Conservation (phyloP, 2,329 filamentous ascomycete species). For the Monosporascus ibericus region DNA sequence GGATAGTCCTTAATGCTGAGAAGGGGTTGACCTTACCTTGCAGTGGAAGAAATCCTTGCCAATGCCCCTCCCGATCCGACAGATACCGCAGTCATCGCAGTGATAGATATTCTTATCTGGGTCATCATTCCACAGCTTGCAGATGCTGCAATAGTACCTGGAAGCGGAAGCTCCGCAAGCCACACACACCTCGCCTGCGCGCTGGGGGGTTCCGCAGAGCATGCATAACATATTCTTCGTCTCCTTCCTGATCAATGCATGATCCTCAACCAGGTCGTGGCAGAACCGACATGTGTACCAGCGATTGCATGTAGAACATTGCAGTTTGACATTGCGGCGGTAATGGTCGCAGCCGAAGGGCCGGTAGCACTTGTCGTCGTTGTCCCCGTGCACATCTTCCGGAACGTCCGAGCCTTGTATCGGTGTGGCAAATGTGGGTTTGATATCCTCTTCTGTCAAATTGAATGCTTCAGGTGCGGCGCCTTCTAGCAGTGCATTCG, state of each 20-base stretch:
- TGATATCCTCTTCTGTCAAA: slow-evolving; percentile 55
- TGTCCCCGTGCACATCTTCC: slow-evolving; percentile 41
- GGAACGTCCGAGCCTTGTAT: slow-evolving; percentile 35
- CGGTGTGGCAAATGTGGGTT: slow-evolving; percentile 59
- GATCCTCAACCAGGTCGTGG: slow-evolving; percentile 77
- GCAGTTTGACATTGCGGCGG: slow-evolving; percentile 89
- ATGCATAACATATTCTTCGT: slow-evolving; percentile 98
- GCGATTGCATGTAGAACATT: slow-evolving; percentile 80
- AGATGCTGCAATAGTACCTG: slow-evolving; percentile 88
- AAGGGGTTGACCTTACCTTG: slow-evolving; percentile 56
- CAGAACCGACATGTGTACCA: slow-evolving; percentile 97
- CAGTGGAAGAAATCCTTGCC: slow-evolving; percentile 98
- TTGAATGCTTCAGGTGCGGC: slow-evolving; percentile 37
- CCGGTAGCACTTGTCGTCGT: slow-evolving; percentile 29
- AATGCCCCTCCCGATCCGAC: slow-evolving; percentile 79
- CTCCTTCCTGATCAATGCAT: slow-evolving; percentile 70
- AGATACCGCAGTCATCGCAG: slow-evolving; percentile 93
- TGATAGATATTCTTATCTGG: slow-evolving; percentile 89
- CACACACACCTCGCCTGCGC: slow-evolving; percentile 70
- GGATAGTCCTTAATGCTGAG: not conserved
- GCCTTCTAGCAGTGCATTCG: slow-evolving; percentile 37
- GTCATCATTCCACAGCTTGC: slow-evolving; percentile 96
- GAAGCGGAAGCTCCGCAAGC: slow-evolving; percentile 73
- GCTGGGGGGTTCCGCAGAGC: slow-evolving; percentile 82
- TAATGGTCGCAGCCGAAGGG: slow-evolving; percentile 85